Base-by-base conservation (phyloP, 176 grass and related monocot genomes). In the Musa acuminata region DNA sequence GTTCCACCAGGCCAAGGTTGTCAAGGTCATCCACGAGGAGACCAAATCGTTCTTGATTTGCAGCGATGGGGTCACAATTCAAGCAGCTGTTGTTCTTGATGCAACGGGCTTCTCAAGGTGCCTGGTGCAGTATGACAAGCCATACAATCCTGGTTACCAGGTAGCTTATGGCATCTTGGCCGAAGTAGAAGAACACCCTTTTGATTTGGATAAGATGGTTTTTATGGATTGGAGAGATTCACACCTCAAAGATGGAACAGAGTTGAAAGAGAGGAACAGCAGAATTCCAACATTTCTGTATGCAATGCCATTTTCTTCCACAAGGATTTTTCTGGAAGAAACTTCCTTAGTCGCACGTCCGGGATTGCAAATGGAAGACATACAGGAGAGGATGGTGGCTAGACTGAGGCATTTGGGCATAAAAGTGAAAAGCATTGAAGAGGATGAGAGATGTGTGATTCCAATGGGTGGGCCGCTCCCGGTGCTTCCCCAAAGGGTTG, bases 161-260 rank as follows among this genome's bases (percentile, higher is more conserved):
- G 90, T 98, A 26, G 95, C 95, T 13, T 98, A 98, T 69, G 95
- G 90, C 63, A 84, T 98, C 79, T 81, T 98, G 63, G 90, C 95
- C 26, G 90, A 98, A 83, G 94, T 98, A 19, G 95, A 98, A 70
- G 85, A 17, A 11, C 95, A 98, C 80, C 95, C 95, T 3, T 98
- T 98, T 62, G 95, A 98, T 80, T 69, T 93, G 82, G 88, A 98
- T 80, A 98, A 93, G 75, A 98, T 98, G 95, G 84, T 98, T 76
- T 98, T 98, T 82, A 98, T 98, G 95, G 95, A 98, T 84, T 91
- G 95, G 95, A 88, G 95, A 75, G 90, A 98, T 82, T 85, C 95
- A 0, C 95, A 98, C 82, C 88, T 98, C 11, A 67, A 75, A 25
- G 72, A 82, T 7, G 85, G 82, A 0, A 77, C 95, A 8, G 77